Conservation (phyloP, 2,329 filamentous ascomycete genomes). For the Cytospora schulzeri region DNA sequence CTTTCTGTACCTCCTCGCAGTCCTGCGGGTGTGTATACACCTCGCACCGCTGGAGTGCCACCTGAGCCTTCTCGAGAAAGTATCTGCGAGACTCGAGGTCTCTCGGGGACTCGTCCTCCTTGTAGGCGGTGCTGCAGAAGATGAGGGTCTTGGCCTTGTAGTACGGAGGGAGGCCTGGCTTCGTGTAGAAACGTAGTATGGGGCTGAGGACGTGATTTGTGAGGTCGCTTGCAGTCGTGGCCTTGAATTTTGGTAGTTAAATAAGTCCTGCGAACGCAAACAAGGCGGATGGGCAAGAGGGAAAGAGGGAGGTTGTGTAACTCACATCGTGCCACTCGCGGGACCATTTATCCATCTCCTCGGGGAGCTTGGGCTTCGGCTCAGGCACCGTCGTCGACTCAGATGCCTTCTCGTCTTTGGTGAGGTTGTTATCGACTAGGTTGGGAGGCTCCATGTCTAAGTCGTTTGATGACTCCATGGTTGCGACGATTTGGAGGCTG, state of each 20-base stretch:
- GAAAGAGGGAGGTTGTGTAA: neutral
- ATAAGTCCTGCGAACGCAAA: neutral
- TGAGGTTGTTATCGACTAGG: neutral
- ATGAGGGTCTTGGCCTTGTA: constrained; percentile 14
- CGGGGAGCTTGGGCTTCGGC: constrained; percentile 1
- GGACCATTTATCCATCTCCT: constrained; percentile 8
- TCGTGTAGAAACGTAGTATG: constrained; percentile 7
- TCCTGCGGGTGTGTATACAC: neutral
- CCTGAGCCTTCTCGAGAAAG: constrained; percentile 1
- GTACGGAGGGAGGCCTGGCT: constrained; percentile 1
- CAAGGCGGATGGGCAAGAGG: neutral
- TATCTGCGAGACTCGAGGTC: neutral
- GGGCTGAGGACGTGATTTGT: neutral
- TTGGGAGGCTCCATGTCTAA: neutral
- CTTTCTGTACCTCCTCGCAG: neutral
- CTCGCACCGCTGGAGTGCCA: neutral
- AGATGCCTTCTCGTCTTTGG: neutral
- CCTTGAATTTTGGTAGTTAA: neutral
- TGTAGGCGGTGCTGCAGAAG: constrained; percentile 8
- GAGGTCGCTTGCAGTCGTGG: neutral
- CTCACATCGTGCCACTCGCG: constrained; percentile 4
- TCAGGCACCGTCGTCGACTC: neutral
- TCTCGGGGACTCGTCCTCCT: neutral
- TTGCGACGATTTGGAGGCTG: neutral
- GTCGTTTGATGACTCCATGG: neutral